Conservation (phyloP, 2,329 filamentous ascomycete species). For the Aspergillus terreus region DNA sequence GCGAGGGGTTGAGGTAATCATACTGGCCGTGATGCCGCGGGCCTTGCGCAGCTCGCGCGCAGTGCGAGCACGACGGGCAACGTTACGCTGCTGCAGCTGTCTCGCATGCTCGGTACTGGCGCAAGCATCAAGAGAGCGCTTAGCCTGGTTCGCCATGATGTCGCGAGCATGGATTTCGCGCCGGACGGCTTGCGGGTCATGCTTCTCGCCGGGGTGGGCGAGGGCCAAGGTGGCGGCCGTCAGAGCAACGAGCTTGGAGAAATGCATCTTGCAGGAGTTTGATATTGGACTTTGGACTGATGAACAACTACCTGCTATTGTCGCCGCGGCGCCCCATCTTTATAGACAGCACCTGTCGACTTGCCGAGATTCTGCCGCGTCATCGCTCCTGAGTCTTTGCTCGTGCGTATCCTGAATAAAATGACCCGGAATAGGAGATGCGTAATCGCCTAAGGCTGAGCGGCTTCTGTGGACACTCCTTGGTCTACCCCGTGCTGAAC, state of each 20-base stretch:
- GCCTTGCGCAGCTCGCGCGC: constrained; percentile 24
- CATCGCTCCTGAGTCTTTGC: not conserved
- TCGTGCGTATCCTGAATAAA: not conserved
- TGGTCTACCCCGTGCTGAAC: too few species aligned
- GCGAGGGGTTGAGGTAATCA: not conserved
- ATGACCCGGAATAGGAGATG: not conserved
- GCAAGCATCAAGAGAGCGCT: constrained; percentile 22
- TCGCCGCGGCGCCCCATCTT: not conserved
- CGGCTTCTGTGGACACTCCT: too few species aligned
- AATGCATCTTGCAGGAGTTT: constrained; percentile 15
- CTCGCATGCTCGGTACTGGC: constrained; percentile 20
- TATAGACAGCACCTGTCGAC: too few species aligned
- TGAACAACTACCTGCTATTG: not conserved
- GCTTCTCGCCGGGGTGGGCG: constrained; percentile 30
- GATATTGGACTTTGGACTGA: not conserved
- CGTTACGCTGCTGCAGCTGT: constrained; percentile 22
- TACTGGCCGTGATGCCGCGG: constrained; percentile 25
- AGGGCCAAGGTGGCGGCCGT: constrained; percentile 27
- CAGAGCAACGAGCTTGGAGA: constrained; percentile 28
- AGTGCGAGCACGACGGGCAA: constrained; percentile 25
- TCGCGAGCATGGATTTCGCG: constrained; percentile 27
- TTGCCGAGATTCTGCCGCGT: not conserved
- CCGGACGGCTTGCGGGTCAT: constrained; percentile 25
- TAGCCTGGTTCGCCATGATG: constrained; percentile 20
- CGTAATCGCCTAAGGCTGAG: not conserved